Evolutionary conservation across 179 eudicot species (phyloP), one percentile per base, ranked within the genome.

Genomic region (Corrigiola litoralis): DNA sequence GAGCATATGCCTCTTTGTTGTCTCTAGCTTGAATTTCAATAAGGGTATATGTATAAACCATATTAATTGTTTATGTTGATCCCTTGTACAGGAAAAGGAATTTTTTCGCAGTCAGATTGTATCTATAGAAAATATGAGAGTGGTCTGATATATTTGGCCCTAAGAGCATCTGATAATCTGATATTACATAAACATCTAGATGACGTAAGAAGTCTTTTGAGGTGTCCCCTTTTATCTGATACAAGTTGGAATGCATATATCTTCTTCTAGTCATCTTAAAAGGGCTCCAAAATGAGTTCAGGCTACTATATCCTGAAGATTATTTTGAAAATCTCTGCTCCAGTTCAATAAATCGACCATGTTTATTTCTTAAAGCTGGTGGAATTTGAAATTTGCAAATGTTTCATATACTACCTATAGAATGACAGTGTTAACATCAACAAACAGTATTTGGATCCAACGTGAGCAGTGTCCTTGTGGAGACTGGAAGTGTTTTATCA

Each of bases 391-490:
- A 25, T 28, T 61, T 34, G 36, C 14, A 47, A 4, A 48, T 47
- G 23, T 62, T 46, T 31, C 28, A 32, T 14, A 29, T 62, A 16
- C 40, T 4, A 32, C 52, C 38, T 13, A 40, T 36, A 47, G 38
- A 23, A 42, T 67, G 54, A 33, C 46, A 33, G 34, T 48, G 58
- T n/a, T n/a, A n/a, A 69, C 31, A 38, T 50, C 68, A 12, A 55
- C 73, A 8, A 80, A 61, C 49, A 71, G 69, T 53, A 63, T 68
- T 32, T 83, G 84, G 84, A 75, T 80, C 58, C 79, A 70, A 16
- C 38, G 68, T 45, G 82, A 77, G 57, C 82, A 83, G 59, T 83
- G 87, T 66, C 87, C 87, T 1, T 83, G 84, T 71, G 84, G 84
- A 36, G 84, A 83, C 44, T 77, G 82, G 80, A 83, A 83, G 53